A percentile compares a stretch with the other conserved stretches of the same genome.
These are phyloP conservation scores for Cordia subcordata DNA, from an alignment of 257 asterid genomes.

Conservation along the genomic window DNA sequence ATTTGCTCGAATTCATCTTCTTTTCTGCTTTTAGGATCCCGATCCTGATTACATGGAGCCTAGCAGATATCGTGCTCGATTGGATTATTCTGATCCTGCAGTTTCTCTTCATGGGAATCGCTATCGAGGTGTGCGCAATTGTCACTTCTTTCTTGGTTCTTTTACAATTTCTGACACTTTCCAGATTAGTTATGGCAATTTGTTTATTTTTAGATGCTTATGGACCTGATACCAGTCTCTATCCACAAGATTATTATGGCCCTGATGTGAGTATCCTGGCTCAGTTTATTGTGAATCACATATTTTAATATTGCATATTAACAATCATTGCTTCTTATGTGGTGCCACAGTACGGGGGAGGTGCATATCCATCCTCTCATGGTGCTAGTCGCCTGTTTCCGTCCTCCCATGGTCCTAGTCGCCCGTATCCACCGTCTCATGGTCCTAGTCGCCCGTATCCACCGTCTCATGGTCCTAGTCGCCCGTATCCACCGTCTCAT, in stretches of 20 bases:
- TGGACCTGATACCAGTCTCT: conserved; percentile 32
- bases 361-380: conserved; percentile 29
- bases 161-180: not conserved
- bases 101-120: conserved; percentile 31
- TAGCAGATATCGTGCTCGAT: conserved; percentile 42
- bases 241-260: conserved; percentile 40
- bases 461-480: no score
- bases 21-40: conserved; percentile 29
- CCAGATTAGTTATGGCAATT: conserved; percentile 3
- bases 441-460: not conserved
- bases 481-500: no score
- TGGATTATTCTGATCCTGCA: conserved; percentile 38
- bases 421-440: conserved; percentile 9
- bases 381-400: conserved; percentile 24
- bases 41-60: conserved; percentile 47
- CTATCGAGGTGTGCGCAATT: conserved; percentile 29
- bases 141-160: conserved; percentile 13
- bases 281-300: conserved; percentile 4
- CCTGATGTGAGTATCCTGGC: conserved; percentile 37
- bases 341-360: conserved; percentile 35
- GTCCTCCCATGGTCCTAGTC: conserved; percentile 10
- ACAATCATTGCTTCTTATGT: conserved; percentile 13
- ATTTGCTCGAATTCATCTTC: not conserved
- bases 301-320: conserved; percentile 7
- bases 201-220: conserved; percentile 23